These are phyloP conservation scores for Cystofilobasidium capitatum DNA, from an alignment of 768 basidiomycete species.

Conservation along the genomic window DNA sequence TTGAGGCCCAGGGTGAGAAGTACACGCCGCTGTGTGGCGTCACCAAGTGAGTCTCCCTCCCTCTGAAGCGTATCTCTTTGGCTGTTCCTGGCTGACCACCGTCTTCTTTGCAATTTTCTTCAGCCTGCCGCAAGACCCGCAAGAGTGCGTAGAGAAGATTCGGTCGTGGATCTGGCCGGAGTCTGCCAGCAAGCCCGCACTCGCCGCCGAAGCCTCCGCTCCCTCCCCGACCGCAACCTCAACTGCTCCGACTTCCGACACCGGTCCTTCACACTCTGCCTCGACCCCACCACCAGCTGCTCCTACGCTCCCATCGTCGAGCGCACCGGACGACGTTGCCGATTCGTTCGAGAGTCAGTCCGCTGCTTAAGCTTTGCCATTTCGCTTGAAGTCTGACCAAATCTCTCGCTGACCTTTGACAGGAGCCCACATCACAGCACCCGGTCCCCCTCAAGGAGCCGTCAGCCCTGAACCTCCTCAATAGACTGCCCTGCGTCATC, in stretches of 20 bases:
- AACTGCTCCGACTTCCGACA: neutral
- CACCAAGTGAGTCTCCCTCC: conserved; percentile 33
- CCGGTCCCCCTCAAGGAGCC: conserved; percentile 10
- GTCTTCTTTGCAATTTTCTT: conserved; percentile 5
- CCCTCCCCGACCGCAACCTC: neutral
- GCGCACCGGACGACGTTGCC: neutral
- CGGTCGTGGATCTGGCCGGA: conserved; percentile 66
- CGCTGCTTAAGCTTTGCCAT: neutral
- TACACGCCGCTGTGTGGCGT: conserved; percentile 67
- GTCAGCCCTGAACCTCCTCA: conserved; percentile 4
- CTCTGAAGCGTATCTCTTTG: neutral
- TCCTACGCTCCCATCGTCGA: neutral
- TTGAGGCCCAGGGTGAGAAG: conserved; percentile 62
- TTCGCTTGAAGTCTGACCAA: neutral
- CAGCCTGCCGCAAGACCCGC: conserved; percentile 63
- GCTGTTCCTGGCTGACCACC: neutral
- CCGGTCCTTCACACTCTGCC: too few relatives aligned
- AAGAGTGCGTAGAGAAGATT: conserved; percentile 56
- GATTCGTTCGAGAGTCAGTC: neutral
- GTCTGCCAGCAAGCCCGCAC: neutral
- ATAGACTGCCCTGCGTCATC: too few relatives aligned
- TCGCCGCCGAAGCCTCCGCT: neutral
- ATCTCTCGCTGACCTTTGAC: neutral
- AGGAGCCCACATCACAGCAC: conserved; percentile 16
- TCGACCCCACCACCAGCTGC: neutral